Percentiles rank a stretch among this genome's conserved stretches.
Conservation (phyloP, 108 stramenopile genomes). For the Stephanodiscus triporus region DNA sequence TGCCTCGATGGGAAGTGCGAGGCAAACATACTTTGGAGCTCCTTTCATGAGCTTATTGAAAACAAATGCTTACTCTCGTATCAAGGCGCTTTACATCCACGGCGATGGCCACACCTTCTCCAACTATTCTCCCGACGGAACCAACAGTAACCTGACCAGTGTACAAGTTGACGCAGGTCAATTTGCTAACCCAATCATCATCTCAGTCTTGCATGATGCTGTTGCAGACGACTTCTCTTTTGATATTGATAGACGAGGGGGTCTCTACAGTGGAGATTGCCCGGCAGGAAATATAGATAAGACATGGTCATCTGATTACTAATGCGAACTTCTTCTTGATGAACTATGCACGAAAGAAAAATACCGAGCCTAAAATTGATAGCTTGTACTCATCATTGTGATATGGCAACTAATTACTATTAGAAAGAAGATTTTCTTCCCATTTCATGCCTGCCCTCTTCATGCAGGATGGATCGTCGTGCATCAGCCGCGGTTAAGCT, state of each 20-base stretch:
- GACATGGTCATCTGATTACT: constrained; percentile 33
- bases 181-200: constrained; percentile 31
- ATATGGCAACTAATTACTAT: too few relatives aligned
- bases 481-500: too few relatives aligned
- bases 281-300: constrained; percentile 29
- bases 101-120: constrained; percentile 37
- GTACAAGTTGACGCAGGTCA: constrained; percentile 35
- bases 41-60: constrained; percentile 29
- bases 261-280: constrained; percentile 18
- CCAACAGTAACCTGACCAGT: constrained; percentile 21
- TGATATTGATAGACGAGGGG: constrained; percentile 32
- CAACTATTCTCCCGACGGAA: constrained; percentile 10
- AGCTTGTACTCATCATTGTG: too few relatives aligned
- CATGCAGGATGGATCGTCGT: too few relatives aligned
- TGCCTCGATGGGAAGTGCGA: constrained; percentile 17
- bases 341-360: not conserved
- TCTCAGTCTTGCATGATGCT: constrained; percentile 19
- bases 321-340: not conserved
- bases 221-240: constrained; percentile 9
- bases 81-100: constrained; percentile 32
- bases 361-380: not conserved
- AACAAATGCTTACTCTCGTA: constrained; percentile 15
- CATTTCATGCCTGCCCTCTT: too few relatives aligned
- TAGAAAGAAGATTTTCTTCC: too few relatives aligned
- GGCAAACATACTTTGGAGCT: constrained; percentile 30